Conservation (phyloP, 495 filamentous ascomycete genomes). For the Xylaria grammica region DNA sequence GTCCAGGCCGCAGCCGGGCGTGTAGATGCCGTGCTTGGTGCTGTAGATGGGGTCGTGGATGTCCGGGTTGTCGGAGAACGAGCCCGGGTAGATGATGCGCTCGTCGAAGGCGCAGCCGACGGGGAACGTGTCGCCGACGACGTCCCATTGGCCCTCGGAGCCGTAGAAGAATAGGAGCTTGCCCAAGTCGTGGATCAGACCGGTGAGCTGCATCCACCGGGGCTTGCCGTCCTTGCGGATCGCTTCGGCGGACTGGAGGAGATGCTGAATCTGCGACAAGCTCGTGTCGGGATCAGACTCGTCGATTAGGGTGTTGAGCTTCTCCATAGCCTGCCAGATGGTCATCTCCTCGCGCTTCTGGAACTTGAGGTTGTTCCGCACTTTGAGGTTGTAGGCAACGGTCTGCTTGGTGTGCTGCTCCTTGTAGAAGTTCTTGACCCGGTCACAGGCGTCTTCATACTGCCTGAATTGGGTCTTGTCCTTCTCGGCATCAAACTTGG, state of each 20-base stretch:
- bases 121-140: slow-evolving; percentile 90
- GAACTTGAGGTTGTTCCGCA: slow-evolving; percentile 71
- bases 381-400: slow-evolving; percentile 79
- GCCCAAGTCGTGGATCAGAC: slow-evolving; percentile 88
- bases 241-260: slow-evolving; percentile 84
- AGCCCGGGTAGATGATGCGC: slow-evolving; percentile 77
- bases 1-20: slow-evolving; percentile 74
- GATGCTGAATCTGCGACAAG: slow-evolving; percentile 85
- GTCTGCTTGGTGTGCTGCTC: slow-evolving; percentile 87
- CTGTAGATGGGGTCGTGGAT: slow-evolving; percentile 67
- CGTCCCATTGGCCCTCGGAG: slow-evolving; percentile 87
- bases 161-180: slow-evolving; percentile 87
- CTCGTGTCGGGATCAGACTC: slow-evolving; percentile 83
- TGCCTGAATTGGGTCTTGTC: slow-evolving; percentile 83
- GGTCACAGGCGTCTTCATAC: slow-evolving; percentile 77
- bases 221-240: slow-evolving; percentile 89
- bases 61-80: slow-evolving; percentile 76
- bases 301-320: slow-evolving; percentile 85
- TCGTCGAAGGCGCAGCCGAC: slow-evolving; percentile 84
- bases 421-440: slow-evolving; percentile 81
- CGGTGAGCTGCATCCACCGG: slow-evolving; percentile 88
- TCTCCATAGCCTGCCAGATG: slow-evolving; percentile 89
- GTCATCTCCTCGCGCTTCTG: slow-evolving; percentile 73
- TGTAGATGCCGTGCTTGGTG: slow-evolving; percentile 78
- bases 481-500: slow-evolving; percentile 74